Evolutionary conservation across 495 filamentous ascomycete species (phyloP), one percentile per base, ranked within the genome.

Genomic region (Oleoguttula mirabilis): DNA sequence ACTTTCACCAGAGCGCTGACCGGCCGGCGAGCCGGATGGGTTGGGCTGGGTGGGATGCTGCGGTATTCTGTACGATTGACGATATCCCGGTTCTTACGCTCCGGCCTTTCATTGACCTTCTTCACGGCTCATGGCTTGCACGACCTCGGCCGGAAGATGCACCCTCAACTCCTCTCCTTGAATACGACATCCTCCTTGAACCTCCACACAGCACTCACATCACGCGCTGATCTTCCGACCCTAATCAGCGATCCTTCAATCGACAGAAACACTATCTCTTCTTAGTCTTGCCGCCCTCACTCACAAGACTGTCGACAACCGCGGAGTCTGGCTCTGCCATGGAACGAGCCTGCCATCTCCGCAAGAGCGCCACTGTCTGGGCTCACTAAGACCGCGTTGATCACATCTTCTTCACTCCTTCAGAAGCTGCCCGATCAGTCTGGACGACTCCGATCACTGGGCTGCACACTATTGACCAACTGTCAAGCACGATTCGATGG

Each of bases 381-480:
- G 36, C 43, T n/a, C n/a, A n/a, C n/a, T 16, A 34, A n/a, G 21
- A 48, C 39, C 16, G 12, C 31, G 45, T 48, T 48, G 45, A 48
- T 48, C 39, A 43, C 39, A 41, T 38, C 45, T 48, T 32, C 39
- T 43, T 43, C 45, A 48, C 32, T 48, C 45, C 21, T 38, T 48
- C 22, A 36, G 34, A 39, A 48, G 44, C 14, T 34, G 45, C 45
- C 30, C 10, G 45, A 48, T 48, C 45, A 48, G 45, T 48, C 45
- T 22, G 39, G 39, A 42, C 17, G 25, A n/a, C n/a, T n/a, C n/a
- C n/a, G n/a, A n/a, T n/a, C n/a, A n/a, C n/a, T n/a, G n/a, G n/a
- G n/a, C n/a, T n/a, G n/a, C n/a, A n/a, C n/a, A n/a, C n/a, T n/a
- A n/a, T n/a, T n/a, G n/a, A n/a, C n/a, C n/a, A n/a, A n/a, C n/a